Conservation (phyloP, 805 yeast genomes). For the Myxozyma mucilagina region DNA sequence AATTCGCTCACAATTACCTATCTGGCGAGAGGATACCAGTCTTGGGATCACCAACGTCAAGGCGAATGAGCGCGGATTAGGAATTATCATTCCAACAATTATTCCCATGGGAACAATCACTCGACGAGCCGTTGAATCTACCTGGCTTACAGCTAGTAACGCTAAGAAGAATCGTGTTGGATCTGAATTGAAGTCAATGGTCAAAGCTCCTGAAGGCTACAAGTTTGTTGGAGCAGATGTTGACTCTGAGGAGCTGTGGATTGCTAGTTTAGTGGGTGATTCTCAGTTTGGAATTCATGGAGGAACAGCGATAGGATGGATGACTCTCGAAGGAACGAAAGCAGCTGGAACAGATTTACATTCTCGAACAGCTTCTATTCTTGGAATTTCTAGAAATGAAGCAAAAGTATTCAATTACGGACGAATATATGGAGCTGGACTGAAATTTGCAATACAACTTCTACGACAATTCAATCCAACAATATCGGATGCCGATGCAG, state of each 20-base stretch:
- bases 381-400: constrained; percentile 86
- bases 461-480: constrained; percentile 79
- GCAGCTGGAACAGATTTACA: constrained; percentile 90
- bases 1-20: constrained; percentile 81
- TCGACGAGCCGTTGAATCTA: constrained; percentile 91
- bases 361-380: constrained; percentile 84
- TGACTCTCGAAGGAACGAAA: constrained; percentile 96
- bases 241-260: constrained; percentile 98
- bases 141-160: constrained; percentile 97
- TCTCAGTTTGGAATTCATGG: constrained; percentile 88
- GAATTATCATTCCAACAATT: constrained; percentile 79
- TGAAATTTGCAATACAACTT: constrained; percentile 80
- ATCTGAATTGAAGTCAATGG: constrained; percentile 85
- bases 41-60: constrained; percentile 24
- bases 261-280: constrained; percentile 93
- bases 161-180: constrained; percentile 85
- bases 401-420: constrained; percentile 97
- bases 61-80: constrained; percentile 44
- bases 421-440: constrained; percentile 96
- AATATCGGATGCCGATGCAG: constrained; percentile 66
- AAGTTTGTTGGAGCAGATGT: constrained; percentile 97
- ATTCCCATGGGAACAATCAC: constrained; percentile 97
- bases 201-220: constrained; percentile 86
- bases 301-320: constrained; percentile 97
- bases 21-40: constrained; percentile 47